These are phyloP conservation scores for Liquidambar formosana DNA, from an alignment of 164 flowering plant species.

Conservation along the genomic window DNA sequence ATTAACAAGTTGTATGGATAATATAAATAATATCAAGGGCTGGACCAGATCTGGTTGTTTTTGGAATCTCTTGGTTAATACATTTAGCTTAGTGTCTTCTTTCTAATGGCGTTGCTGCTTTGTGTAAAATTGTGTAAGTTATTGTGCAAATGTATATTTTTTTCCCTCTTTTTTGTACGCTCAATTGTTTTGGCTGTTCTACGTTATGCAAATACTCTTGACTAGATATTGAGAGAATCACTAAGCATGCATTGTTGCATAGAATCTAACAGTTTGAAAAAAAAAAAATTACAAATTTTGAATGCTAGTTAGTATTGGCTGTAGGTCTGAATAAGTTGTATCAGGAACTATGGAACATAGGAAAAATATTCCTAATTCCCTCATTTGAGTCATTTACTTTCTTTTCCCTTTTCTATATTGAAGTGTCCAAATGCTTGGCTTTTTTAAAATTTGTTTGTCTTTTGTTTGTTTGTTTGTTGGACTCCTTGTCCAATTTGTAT, in stretches of 20 bases:
- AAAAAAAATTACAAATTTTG: neutral
- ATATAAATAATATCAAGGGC: neutral
- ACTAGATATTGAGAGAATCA: too few species aligned
- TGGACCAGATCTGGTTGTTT: neutral
- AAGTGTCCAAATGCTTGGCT: too few species aligned
- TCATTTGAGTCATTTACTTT: too few species aligned
- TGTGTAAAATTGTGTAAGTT: neutral
- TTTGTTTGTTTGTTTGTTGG: too few species aligned
- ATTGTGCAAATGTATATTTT: neutral
- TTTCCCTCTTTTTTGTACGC: neutral
- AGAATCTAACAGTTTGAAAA: neutral
- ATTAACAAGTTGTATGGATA: neutral
- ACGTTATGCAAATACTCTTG: neutral
- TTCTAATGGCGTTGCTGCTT: neutral
- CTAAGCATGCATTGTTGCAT: neutral
- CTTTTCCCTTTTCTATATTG: too few species aligned
- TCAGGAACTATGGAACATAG: neutral
- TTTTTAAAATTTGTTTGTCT: too few species aligned
- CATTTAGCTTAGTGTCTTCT: neutral
- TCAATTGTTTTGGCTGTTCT: neutral
- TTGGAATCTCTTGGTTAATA: neutral
- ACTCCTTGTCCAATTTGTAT: too few species aligned
- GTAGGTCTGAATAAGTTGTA: neutral
- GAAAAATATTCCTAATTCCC: neutral
- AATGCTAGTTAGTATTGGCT: neutral